Evolutionary conservation across 2,329 filamentous ascomycete genomes (phyloP).

Genomic region (Neonectria coccinea): DNA sequence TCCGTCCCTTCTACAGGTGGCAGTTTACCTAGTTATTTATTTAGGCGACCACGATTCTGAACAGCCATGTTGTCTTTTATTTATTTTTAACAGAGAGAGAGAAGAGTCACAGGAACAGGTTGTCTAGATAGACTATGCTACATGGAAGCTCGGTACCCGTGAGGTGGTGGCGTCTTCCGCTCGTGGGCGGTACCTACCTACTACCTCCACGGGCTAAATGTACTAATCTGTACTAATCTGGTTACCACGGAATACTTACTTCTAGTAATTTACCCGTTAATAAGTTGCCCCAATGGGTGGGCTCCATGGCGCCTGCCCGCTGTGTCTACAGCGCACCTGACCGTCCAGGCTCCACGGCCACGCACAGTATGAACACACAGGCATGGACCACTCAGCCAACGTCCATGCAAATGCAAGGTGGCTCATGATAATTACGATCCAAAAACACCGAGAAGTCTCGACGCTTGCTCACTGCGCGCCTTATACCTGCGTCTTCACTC

Average conservation of each 20-base stretch:
- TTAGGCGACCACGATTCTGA: background rate
- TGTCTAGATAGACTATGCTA: no score
- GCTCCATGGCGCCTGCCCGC: slow-evolving; percentile 4
- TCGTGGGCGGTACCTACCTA: no score
- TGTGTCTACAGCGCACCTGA: slow-evolving; percentile 17
- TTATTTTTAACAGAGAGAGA: background rate
- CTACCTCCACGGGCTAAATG: no score
- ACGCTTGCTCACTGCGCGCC: background rate
- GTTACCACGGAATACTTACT: no score
- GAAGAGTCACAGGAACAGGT: background rate
- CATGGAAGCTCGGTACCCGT: background rate
- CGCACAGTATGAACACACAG: background rate
- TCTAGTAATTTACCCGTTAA: no score
- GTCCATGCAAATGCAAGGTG: background rate
- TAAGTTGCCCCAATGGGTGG: no score
- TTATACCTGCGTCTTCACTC: slow-evolving; percentile 1
- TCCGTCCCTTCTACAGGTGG: background rate
- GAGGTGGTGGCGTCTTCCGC: background rate
- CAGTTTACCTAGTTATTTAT: no score
- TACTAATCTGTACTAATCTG: no score
- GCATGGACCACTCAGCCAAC: background rate
- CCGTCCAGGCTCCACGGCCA: background rate
- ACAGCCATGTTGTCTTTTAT: background rate
- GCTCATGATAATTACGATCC: background rate
- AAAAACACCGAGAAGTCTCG: background rate